Base-by-base conservation (phyloP, 2,329 filamentous ascomycete species). In the Stemphylium vesicarium region DNA sequence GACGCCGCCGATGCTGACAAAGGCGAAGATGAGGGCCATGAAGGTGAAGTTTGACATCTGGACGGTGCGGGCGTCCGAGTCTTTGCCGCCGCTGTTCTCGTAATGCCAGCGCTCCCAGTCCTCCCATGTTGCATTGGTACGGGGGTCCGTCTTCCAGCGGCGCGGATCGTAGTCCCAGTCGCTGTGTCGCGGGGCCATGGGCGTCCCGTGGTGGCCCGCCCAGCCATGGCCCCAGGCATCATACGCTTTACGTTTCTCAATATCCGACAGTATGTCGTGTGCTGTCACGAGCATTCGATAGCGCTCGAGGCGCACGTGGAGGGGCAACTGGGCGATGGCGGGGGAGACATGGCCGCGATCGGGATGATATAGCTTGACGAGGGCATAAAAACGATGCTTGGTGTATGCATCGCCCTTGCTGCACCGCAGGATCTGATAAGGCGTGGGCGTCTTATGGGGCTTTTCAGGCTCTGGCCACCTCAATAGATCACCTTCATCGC, bases 301-400 rank as follows among this genome's bases (percentile, higher is more conserved):
- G 43, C 95, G 89, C 71, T 97, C 91, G n/a, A 95, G 81, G 57
- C 89, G 88, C 26, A 85, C 82, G 22, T 84, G 77, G 16, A 84
- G 81, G 0, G 90, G 80, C 24, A 72, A 80, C 72, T 56, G 79
- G 75, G 55, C 78, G 74, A 68, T 67, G 54, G 74, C 77, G 33
- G 71, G 72, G 35, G 65, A 53, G 37, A 63, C 46, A 36, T 74
- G 71, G 52, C 70, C 72, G 55, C 84, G 85, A 75, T 99, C 95
- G 0, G 95, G 95, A 71, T 99, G 95, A 78, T 99, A 99, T 41
- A 96, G 81, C 79, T 98, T 99, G 53, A 96, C 95, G 47, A 99
- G 85, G 70, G 94, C 85, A 76, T 96, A 95, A 82, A 92, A 99
- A 56, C 86, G 86, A 38, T 82, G 79, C 77, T 99, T 98, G 59